Conservation (phyloP, 306 rosid species). For the Cotoneaster glaucophyllus region DNA sequence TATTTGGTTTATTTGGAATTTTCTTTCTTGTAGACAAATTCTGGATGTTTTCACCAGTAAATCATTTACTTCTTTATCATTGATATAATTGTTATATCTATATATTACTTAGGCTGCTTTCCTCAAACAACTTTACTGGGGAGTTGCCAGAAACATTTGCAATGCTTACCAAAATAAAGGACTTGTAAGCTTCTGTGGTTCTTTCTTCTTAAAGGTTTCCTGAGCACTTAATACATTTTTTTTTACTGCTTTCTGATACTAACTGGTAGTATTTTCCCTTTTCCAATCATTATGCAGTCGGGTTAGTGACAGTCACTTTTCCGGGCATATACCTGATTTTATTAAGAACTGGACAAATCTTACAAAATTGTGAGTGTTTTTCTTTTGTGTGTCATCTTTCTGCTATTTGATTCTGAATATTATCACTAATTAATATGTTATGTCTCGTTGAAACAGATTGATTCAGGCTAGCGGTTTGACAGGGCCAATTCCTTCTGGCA, state of each 20-base stretch:
- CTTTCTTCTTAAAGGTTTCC: neutral
- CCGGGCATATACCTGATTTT: conserved; percentile 51
- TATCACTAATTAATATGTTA: neutral
- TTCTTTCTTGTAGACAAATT: neutral
- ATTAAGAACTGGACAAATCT: conserved; percentile 52
- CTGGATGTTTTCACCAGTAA: too few species aligned
- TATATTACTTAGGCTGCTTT: conserved; percentile 31
- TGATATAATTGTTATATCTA: neutral
- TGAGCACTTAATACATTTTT: neutral
- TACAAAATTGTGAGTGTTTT: conserved; percentile 33
- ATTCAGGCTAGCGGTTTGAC: conserved; percentile 74
- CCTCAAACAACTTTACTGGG: conserved; percentile 63
- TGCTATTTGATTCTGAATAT: neutral
- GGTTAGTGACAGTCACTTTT: conserved; percentile 47
- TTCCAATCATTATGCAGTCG: conserved; percentile 40
- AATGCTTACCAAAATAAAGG: conserved; percentile 32
- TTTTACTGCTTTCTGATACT: neutral
- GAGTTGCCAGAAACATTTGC: conserved; percentile 53
- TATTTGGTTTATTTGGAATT: neutral
- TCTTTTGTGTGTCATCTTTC: neutral
- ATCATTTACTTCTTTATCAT: neutral
- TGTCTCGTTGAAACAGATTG: conserved; percentile 28
- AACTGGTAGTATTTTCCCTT: neutral
- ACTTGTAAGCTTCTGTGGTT: conserved; percentile 43
- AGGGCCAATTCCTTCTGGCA: conserved; percentile 66